Percentiles rank a stretch among this genome's conserved stretches.
Conservation (phyloP, 345 rosid species). For the Eucalyptus cladocalyx region DNA sequence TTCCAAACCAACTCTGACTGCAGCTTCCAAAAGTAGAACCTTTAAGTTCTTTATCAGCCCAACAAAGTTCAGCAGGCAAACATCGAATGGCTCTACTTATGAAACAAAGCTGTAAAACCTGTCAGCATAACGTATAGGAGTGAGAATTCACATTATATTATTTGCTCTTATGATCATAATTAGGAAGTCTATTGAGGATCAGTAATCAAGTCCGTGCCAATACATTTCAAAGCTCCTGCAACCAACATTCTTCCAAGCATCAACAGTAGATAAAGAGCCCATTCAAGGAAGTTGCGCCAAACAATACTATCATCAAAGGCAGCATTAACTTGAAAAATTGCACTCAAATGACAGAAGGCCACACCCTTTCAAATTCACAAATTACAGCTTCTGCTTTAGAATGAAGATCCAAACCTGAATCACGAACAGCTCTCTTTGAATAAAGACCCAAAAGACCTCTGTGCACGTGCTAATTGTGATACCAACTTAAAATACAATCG, state of each 20-base stretch:
- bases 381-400: not conserved
- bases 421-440: not conserved
- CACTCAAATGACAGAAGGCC: not conserved
- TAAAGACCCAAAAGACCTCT: not conserved
- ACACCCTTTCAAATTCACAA: not conserved
- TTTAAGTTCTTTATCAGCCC: not conserved
- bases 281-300: not conserved
- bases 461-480: not conserved
- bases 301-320: not conserved
- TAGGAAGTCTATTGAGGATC: not conserved
- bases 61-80: not conserved
- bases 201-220: not conserved
- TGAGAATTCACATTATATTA: not conserved
- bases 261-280: not conserved
- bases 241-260: not conserved
- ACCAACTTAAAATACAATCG: not conserved
- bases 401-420: not conserved
- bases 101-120: not conserved
- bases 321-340: not conserved
- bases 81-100: not conserved
- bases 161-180: not conserved
- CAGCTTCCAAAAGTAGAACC: not conserved
- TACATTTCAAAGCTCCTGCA: not conserved
- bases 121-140: not conserved
- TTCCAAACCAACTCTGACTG: not conserved